Evolutionary conservation across 129 eudicot species (phyloP), one percentile per base, ranked within the genome.

Genomic region (Gnaphalium uliginosum): DNA sequence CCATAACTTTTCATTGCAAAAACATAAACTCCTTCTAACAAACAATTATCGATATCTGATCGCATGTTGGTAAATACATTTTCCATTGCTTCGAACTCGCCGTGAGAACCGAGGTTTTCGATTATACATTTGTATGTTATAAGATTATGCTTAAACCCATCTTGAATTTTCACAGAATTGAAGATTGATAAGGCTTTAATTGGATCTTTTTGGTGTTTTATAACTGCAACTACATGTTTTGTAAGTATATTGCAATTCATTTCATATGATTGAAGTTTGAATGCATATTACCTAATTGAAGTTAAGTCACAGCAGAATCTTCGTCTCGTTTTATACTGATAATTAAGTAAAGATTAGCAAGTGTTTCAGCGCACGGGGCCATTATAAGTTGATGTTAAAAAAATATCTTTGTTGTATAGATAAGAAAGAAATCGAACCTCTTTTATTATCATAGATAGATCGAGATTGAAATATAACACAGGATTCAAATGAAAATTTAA

Each of bases 81-180:
- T 76, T 94, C 98, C 98, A 94, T 90, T 53, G 84, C 88, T 78
- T 85, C 91, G 72, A 94, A 94, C 53, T 94, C 83, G 18, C 93
- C 93, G 73, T 81, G 87, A 37, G 22, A 13, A 79, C 93, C 91
- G 60, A 94, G 98, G 85, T 85, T 94, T 71, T 94, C 90, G 68
- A 88, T 78, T 79, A 94, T 88, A 50, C 80, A 88, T 75, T 88
- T 94, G 76, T 94, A 94, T 29, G 96, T 90, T 23, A 72, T 59
- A 46, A 87, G 68, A 81, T 89, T 85, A 54, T 94, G 98, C 66
- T 71, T 85, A 68, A 83, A 94, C 71, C 98, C 96, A 62, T 90
- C 88, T 90, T 94, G 89, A 10, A 58, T 79, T 78, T 73, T 85
- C 10, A 85, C 96, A 1, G 89, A 78, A 77, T 90, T 88, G 85